Conservation (phyloP, 441 rosid genomes). For the Erysimum cheiri region DNA sequence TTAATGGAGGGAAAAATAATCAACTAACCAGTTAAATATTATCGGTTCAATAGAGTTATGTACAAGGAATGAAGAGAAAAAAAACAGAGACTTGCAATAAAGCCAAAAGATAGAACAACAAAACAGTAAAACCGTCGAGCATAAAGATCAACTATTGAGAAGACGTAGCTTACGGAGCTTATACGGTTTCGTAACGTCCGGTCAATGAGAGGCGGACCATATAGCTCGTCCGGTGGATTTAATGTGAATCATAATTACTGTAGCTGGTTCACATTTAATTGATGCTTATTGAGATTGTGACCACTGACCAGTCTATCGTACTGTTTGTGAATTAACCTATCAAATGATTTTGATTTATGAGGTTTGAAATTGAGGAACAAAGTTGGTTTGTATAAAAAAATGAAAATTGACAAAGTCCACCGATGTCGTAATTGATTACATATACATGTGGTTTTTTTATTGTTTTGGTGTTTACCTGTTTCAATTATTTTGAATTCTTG, state of each 20-base stretch:
- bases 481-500: too few species aligned
- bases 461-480: background rate
- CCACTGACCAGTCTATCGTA: conserved; percentile 4
- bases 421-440: background rate
- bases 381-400: too few species aligned
- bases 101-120: too few species aligned
- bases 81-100: too few species aligned
- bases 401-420: background rate
- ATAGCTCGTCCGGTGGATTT: background rate
- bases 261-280: conserved; percentile 11
- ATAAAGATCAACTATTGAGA: too few species aligned
- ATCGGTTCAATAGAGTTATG: background rate
- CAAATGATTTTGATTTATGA: conserved; percentile 12
- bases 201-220: too few species aligned
- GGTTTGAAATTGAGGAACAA: background rate
- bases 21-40: background rate
- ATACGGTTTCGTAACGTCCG: too few species aligned
- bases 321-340: conserved; percentile 20
- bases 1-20: background rate
- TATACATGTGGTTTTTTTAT: background rate
- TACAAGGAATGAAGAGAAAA: too few species aligned
- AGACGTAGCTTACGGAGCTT: too few species aligned
- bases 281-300: conserved; percentile 12
- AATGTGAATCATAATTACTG: conserved; percentile 10
- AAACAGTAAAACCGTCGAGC: too few species aligned